phyloP scores from a whole-genome alignment of 2,329 filamentous ascomycete species.

The Phaeophleospora eucalypticola region DNA sequence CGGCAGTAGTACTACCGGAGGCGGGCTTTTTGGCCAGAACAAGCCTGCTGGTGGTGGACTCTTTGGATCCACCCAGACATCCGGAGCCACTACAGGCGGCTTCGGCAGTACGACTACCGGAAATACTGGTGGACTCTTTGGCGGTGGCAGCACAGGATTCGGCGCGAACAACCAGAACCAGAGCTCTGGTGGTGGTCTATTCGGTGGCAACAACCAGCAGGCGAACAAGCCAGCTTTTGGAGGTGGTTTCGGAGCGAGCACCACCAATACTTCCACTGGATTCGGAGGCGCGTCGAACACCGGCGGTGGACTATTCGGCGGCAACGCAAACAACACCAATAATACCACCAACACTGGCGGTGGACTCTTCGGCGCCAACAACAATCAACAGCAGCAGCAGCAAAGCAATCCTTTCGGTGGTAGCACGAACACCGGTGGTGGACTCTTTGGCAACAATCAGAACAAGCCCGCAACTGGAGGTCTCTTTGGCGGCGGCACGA shows the following conservation, averaged over 20 bases:
- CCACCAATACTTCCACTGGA: slow-evolving; percentile 23
- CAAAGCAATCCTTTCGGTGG: slow-evolving; percentile 36
- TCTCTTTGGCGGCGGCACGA: slow-evolving; percentile 27
- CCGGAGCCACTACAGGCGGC: slow-evolving; percentile 21
- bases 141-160: slow-evolving; percentile 37
- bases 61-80: slow-evolving; percentile 33
- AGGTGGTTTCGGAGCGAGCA: slow-evolving; percentile 12
- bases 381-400: slow-evolving; percentile 22
- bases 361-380: slow-evolving; percentile 18
- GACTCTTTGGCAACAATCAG: slow-evolving; percentile 37
- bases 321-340: slow-evolving; percentile 20
- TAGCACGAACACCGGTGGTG: slow-evolving; percentile 33
- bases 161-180: slow-evolving; percentile 36
- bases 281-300: slow-evolving; percentile 34
- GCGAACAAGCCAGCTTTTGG: slow-evolving; percentile 27
- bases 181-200: slow-evolving; percentile 29
- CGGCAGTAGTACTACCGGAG: slow-evolving; percentile 28
- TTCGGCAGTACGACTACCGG: slow-evolving; percentile 37
- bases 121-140: slow-evolving; percentile 32
- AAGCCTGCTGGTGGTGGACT: slow-evolving; percentile 42
- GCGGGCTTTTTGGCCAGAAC: slow-evolving; percentile 33
- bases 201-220: slow-evolving; percentile 34
- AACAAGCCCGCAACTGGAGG: slow-evolving; percentile 27
- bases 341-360: slow-evolving; percentile 27
- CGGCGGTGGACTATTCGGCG: slow-evolving; percentile 21